These are phyloP conservation scores for Elaeis oleifera DNA, from an alignment of 202 grass and related monocot genomes.

Conservation along the genomic window DNA sequence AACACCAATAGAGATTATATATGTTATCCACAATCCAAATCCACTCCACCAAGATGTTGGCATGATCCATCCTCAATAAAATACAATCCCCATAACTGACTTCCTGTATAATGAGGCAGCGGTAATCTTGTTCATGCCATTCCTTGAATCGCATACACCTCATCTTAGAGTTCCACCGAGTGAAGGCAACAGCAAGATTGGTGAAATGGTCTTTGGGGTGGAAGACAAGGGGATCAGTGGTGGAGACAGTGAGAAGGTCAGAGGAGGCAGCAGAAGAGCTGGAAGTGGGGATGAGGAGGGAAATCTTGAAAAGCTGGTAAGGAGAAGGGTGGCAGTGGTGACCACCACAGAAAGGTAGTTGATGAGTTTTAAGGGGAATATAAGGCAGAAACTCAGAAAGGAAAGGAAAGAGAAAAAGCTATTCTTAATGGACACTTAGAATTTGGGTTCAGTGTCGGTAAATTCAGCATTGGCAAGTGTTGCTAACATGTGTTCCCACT, in stretches of 20 bases:
- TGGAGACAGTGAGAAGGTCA: constrained; percentile 18
- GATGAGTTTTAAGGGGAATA: constrained; percentile 60
- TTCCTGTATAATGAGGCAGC: constrained; percentile 24
- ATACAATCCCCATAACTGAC: constrained; percentile 13
- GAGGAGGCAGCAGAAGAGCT: neutral
- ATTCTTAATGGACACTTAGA: no score
- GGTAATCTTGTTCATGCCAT: constrained; percentile 29
- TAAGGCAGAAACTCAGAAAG: constrained; percentile 1
- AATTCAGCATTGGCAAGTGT: no score
- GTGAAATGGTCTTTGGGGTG: constrained; percentile 42
- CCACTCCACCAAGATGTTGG: constrained; percentile 68
- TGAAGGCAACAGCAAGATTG: constrained; percentile 50
- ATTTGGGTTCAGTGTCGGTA: no score
- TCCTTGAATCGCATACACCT: constrained; percentile 51
- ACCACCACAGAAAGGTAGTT: constrained; percentile 85
- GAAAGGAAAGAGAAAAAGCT: neutral
- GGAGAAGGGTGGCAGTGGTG: constrained; percentile 46
- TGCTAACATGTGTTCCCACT: no score
- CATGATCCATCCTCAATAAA: constrained; percentile 24
- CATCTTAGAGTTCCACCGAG: constrained; percentile 49
- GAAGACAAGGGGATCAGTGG: constrained; percentile 45
- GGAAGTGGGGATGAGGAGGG: constrained; percentile 42
- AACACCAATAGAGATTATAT: constrained; percentile 71
- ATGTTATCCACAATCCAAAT: constrained; percentile 91
- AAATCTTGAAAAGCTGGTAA: constrained; percentile 73